A percentile compares a stretch with the other conserved stretches of the same genome.
Evolutionary conservation across 2,329 filamentous ascomycete genomes (phyloP).

Genomic region (Phoma sp.): DNA sequence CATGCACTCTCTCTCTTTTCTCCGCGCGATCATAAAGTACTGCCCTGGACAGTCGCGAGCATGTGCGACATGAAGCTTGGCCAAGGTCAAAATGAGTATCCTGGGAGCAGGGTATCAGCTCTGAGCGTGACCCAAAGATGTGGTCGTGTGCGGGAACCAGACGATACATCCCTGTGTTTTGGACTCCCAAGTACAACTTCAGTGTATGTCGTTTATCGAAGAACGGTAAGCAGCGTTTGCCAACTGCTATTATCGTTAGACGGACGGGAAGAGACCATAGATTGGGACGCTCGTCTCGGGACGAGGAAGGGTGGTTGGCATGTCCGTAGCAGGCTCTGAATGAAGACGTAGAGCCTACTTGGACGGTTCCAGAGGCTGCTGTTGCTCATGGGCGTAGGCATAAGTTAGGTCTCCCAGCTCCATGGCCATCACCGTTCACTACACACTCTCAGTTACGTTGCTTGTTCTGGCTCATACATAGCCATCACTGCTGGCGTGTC

Average conservation of each 20-base stretch:
- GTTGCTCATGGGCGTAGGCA: background rate
- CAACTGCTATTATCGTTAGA: conserved; percentile 5
- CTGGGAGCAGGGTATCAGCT: background rate
- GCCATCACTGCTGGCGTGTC: background rate
- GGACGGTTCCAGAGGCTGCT: background rate
- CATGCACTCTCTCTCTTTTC: background rate
- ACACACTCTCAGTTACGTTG: background rate
- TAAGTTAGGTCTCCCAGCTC: background rate
- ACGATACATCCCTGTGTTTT: background rate
- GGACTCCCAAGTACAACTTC: background rate
- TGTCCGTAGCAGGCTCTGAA: conserved; percentile 8
- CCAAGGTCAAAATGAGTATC: background rate
- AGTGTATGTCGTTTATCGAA: background rate
- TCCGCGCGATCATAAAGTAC: background rate
- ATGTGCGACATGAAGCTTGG: background rate
- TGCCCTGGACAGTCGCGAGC: background rate
- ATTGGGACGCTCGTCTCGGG: conserved; percentile 7
- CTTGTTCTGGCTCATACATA: background rate
- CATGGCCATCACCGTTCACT: background rate
- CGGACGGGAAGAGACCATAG: conserved; percentile 4
- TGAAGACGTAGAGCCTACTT: conserved; percentile 14
- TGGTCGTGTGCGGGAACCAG: background rate
- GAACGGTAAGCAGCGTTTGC: conserved; percentile 16
- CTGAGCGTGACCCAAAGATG: background rate
- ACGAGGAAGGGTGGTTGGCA: conserved; percentile 21